Conservation (phyloP, 2,329 filamentous ascomycete genomes). For the Beauveria bassiana region DNA sequence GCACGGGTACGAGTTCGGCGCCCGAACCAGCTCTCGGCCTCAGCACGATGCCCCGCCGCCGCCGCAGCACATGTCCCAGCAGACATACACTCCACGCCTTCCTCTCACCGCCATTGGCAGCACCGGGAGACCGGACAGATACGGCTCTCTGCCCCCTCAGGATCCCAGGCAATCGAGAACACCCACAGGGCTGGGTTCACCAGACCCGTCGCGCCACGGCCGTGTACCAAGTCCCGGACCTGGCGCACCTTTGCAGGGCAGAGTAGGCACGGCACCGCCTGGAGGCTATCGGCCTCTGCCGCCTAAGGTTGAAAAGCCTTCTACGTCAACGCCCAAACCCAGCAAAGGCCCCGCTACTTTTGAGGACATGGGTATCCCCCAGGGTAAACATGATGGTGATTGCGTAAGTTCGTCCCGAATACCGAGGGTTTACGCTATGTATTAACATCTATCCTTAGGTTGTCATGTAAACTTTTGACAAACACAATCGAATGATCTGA, state of each 20-base stretch:
- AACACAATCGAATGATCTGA: background rate
- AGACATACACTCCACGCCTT: background rate
- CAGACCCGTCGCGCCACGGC: slow-evolving; percentile 14
- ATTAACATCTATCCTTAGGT: background rate
- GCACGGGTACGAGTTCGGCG: slow-evolving; percentile 31
- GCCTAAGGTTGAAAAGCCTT: slow-evolving; percentile 13
- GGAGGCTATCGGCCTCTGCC: slow-evolving; percentile 18
- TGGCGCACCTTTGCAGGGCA: slow-evolving; percentile 18
- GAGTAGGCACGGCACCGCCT: slow-evolving; percentile 32
- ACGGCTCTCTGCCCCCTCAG: slow-evolving; percentile 24
- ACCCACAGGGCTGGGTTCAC: slow-evolving; percentile 15
- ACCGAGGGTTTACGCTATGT: background rate
- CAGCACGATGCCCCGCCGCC: background rate
- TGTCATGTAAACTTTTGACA: slow-evolving; percentile 5
- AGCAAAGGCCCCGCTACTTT: slow-evolving; percentile 86
- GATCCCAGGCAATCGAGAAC: slow-evolving; percentile 17
- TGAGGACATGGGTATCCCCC: slow-evolving; percentile 94
- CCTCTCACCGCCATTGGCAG: slow-evolving; percentile 17
- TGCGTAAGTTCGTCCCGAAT: slow-evolving; percentile 58
- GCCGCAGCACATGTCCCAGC: slow-evolving; percentile 1
- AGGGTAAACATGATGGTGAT: slow-evolving; percentile 75
- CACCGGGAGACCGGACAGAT: slow-evolving; percentile 21
- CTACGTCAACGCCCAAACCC: slow-evolving; percentile 30
- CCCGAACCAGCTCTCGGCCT: slow-evolving; percentile 23
- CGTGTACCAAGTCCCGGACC: slow-evolving; percentile 14